Evolutionary conservation across 2,329 filamentous ascomycete species (phyloP).

Genomic region (Stagonosporopsis tanaceti): DNA sequence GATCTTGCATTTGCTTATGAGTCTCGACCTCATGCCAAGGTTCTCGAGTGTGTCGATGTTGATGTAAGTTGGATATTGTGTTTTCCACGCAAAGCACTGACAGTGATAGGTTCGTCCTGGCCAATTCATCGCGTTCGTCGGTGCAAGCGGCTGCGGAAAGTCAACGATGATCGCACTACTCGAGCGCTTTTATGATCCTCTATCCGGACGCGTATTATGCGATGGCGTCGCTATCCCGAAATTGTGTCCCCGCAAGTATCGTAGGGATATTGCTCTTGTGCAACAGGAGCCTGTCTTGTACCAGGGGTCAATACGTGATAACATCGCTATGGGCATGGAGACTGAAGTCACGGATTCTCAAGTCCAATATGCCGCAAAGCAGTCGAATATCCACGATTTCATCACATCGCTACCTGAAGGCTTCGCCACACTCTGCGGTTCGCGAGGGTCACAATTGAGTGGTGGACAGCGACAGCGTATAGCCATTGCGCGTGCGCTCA

Average conservation of each 20-base stretch:
- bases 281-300: constrained; percentile 95
- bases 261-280: constrained; percentile 83
- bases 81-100: not conserved
- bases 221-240: constrained; percentile 80
- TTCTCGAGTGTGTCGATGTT: constrained; percentile 83
- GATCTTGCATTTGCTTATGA: constrained; percentile 86
- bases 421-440: constrained; percentile 51
- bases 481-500: constrained; percentile 87
- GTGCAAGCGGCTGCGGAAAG: constrained; percentile 92
- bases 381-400: constrained; percentile 55
- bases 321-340: constrained; percentile 75
- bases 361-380: constrained; percentile 79
- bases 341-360: constrained; percentile 75
- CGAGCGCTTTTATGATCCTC: constrained; percentile 92
- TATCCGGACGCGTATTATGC: constrained; percentile 78
- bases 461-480: constrained; percentile 96
- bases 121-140: constrained; percentile 87
- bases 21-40: constrained; percentile 75
- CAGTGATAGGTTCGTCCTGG: constrained; percentile 51
- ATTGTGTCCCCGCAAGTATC: constrained; percentile 82
- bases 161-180: constrained; percentile 89
- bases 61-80: constrained; percentile 46
- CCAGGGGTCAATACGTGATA: constrained; percentile 89
- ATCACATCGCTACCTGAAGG: constrained; percentile 60
- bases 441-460: constrained; percentile 45